Percentiles rank a stretch among this genome's conserved stretches.
Evolutionary conservation across 257 asterid species (phyloP).

Genomic region (Jasminum sambac): DNA sequence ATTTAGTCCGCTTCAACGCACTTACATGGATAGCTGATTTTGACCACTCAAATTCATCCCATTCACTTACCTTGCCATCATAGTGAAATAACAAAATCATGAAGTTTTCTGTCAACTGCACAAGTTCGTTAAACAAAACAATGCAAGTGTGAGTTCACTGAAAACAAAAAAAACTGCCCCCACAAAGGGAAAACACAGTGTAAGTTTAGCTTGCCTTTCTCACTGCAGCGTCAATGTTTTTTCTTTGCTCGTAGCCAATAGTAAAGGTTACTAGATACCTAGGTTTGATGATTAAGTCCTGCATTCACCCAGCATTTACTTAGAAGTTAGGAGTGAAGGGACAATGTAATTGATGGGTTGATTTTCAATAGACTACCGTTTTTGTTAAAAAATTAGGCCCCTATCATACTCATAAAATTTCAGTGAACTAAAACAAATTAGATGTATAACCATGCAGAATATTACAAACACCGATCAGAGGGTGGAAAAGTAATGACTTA

Average conservation of each 20-base stretch:
- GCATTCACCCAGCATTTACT: constrained; percentile 25
- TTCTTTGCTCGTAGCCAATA: constrained; percentile 74
- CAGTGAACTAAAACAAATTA: not conserved
- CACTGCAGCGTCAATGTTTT: constrained; percentile 82
- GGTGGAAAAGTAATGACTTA: not conserved
- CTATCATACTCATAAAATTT: not conserved
- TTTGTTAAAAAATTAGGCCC: not conserved
- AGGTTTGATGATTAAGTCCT: constrained; percentile 79
- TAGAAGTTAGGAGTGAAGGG: constrained; percentile 3
- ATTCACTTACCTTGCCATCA: constrained; percentile 84
- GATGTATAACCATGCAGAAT: not conserved
- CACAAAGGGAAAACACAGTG: not conserved
- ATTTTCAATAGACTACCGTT: not conserved
- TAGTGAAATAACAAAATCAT: constrained; percentile 80
- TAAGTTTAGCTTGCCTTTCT: constrained; percentile 52
- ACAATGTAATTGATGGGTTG: not conserved
- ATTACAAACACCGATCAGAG: too few species aligned
- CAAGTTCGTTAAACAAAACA: constrained; percentile 25
- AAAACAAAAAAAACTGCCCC: not conserved
- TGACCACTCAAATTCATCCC: constrained; percentile 97
- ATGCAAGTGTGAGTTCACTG: constrained; percentile 15
- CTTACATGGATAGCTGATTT: constrained; percentile 82
- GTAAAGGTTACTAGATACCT: constrained; percentile 87
- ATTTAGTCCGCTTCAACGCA: constrained; percentile 74
- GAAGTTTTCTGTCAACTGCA: constrained; percentile 88